Base-by-base conservation (phyloP, 2,329 filamentous ascomycete species). In the Sordariomycetes sp. region DNA sequence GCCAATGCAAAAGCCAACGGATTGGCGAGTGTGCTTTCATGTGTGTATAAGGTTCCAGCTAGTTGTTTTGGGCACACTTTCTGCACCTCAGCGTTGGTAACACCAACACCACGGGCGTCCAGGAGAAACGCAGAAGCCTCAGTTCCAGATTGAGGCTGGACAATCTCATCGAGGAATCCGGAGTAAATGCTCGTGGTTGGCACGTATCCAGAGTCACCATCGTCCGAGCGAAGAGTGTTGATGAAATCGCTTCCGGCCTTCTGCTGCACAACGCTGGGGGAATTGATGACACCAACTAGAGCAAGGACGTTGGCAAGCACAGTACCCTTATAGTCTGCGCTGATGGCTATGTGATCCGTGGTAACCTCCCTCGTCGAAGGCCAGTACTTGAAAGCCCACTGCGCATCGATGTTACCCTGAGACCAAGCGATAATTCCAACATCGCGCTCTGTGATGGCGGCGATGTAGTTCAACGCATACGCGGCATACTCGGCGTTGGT, bases 371-470 rank as follows among this genome's bases (percentile, higher is more conserved):
- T 59, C 2, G 64, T 68, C 2, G 63, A 68, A 0, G 68, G 68
- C 66, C 66, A 75, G 54, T 72, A 75, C 41, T 73, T 74, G 41
- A 72, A 54, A 0, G 65, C 68, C 73, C 72, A 76, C 46, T 77
- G 72, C 0, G 63, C 55, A 38, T 69, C 54, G 3, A 76, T 50
- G 31, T 63, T 65, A 12, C 72, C 72, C 49, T 77, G 70, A 0
- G 68, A 73, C 68, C 66, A 76, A 11, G 58, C 59, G n/a, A 75
- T 49, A 15, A 72, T 53, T 14, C 57, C 53, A 6, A 69, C 51
- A 15, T 63, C 56, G 16, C 53, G 47, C 29, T 44, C 40, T 28
- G 54, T 58, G 39, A 69, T 50, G 21, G 49, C 54, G 19, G 55
- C 50, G 37, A 75, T 59, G 50, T 75, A 76, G 52, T 75, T 70